A percentile compares a stretch with the other conserved stretches of the same genome.
phyloP scores from a whole-genome alignment of 2,329 filamentous ascomycete species.

The Stachybotrys elegans region DNA sequence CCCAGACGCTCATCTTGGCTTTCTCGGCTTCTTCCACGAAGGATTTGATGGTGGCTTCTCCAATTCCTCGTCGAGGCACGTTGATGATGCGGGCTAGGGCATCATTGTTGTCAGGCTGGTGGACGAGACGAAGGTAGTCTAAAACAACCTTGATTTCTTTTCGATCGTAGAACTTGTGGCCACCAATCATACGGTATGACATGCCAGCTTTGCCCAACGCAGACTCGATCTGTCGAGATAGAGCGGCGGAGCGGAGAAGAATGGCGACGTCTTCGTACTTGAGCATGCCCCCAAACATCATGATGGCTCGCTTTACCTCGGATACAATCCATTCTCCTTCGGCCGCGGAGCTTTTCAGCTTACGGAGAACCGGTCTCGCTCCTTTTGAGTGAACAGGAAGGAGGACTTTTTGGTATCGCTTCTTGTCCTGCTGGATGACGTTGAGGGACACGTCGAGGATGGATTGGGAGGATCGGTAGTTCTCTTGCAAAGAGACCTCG shows the following conservation, averaged over 20 bases:
- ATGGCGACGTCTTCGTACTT: constrained; percentile 77
- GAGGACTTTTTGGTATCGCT: constrained; percentile 73
- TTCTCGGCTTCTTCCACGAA: constrained; percentile 73
- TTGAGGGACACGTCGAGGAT: constrained; percentile 77
- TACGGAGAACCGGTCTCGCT: constrained; percentile 74
- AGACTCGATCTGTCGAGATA: constrained; percentile 83
- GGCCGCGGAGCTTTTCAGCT: constrained; percentile 59
- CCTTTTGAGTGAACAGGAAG: constrained; percentile 76
- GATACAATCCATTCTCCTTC: constrained; percentile 88
- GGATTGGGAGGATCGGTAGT: constrained; percentile 84
- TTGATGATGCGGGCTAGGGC: constrained; percentile 82
- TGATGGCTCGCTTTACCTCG: constrained; percentile 68
- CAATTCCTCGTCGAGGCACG: constrained; percentile 73
- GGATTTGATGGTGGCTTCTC: constrained; percentile 69
- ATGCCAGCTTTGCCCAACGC: constrained; percentile 76
- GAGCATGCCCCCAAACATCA: constrained; percentile 70
- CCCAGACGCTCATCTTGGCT: constrained; percentile 68
- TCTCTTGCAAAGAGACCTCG: constrained; percentile 83
- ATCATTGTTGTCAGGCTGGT: constrained; percentile 83
- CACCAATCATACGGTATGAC: constrained; percentile 87
- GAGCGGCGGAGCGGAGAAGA: constrained; percentile 73
- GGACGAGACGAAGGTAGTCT: constrained; percentile 82
- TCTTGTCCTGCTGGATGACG: constrained; percentile 85
- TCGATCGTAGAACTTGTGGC: constrained; percentile 86
- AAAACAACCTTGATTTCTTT: constrained; percentile 81